These are phyloP conservation scores for Schizophyllum commune DNA, from an alignment of 1,284 basidiomycete genomes.

Conservation along the genomic window DNA sequence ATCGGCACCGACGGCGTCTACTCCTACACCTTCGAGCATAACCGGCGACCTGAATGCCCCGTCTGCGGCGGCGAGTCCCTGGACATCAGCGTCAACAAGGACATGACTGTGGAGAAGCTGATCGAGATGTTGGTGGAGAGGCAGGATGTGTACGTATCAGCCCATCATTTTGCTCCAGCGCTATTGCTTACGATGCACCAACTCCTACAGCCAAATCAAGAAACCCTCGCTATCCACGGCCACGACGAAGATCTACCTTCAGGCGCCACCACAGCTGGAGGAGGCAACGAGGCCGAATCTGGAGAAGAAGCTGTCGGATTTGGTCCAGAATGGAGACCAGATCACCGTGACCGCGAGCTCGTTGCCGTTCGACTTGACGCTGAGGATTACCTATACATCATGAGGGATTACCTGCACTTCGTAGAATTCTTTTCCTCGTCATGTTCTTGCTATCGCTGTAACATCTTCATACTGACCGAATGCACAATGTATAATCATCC, in stretches of 20 bases:
- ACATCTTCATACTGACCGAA: not conserved
- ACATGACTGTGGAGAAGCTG: constrained; percentile 76
- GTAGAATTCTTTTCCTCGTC: constrained; percentile 1
- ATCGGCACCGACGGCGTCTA: constrained; percentile 96
- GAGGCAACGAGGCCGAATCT: constrained; percentile 84
- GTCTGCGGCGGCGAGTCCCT: constrained; percentile 92
- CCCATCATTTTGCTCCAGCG: constrained; percentile 1
- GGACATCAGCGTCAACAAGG: constrained; percentile 57
- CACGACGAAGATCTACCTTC: constrained; percentile 78
- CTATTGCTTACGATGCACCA: not conserved
- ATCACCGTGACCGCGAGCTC: constrained; percentile 83
- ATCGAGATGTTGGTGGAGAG: constrained; percentile 81
- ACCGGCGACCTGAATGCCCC: constrained; percentile 89
- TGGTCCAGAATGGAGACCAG: constrained; percentile 71
- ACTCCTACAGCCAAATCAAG: constrained; percentile 74
- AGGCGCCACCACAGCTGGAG: constrained; percentile 87
- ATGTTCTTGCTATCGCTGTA: not conserved
- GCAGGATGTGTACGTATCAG: constrained; percentile 72
- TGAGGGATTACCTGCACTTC: constrained; percentile 22
- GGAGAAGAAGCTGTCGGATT: constrained; percentile 75
- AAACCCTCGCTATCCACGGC: constrained; percentile 77
- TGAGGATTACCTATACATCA: constrained; percentile 53
- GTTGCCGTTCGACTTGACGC: constrained; percentile 79
- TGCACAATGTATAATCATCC: not conserved
- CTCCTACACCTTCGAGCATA: constrained; percentile 96